Base-by-base conservation (phyloP, 768 basidiomycete genomes). In the Mycena rebaudengoi region DNA sequence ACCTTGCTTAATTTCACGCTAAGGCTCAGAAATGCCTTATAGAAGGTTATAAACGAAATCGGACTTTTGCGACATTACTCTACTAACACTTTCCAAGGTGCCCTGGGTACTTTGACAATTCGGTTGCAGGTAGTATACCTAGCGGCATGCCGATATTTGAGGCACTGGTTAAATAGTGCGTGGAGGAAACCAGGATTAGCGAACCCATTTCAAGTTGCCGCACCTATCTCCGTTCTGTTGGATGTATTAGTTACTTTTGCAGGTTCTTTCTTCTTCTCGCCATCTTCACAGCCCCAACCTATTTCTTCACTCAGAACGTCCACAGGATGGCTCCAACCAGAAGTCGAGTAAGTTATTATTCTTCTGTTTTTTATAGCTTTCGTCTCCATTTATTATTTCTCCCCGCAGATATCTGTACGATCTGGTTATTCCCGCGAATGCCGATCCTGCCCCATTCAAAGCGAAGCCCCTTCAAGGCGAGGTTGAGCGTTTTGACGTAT, bases 281-380 rank as follows among this genome's bases (percentile, higher is more conserved):
- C 29, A 13, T n/a, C n/a, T n/a, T 32, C 55, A 37, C 43, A 33
- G n/a, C n/a, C n/a, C n/a, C n/a, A n/a, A n/a, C n/a, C 28, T 60
- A 20, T 41, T 26, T 32, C 30, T 55, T n/a, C 41, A 40, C 21
- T 53, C n/a, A 89, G 88, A 61, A 89, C 88, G 0, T 67, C 81
- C 4, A 80, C 78, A n/a, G 94, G 93, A 0, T 96, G 91, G 87
- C 78, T 98, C 41, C n/a, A n/a, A n/a, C n/a, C n/a, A n/a, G n/a
- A n/a, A n/a, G n/a, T n/a, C n/a, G n/a, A n/a, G n/a, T n/a, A 93
- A 94, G 69, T 92, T 92, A 5, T 94, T 96, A 78, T 78, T 96
- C 25, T 86, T 96, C 90, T 93, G 69, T 70, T 86, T 73, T 30
- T 18, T n/a, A n/a, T n/a, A n/a, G n/a, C 21, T 26, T 11, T 4